Base-by-base conservation (phyloP, 192 early-diverging fungal genomes). In the Coemansia sp. region DNA sequence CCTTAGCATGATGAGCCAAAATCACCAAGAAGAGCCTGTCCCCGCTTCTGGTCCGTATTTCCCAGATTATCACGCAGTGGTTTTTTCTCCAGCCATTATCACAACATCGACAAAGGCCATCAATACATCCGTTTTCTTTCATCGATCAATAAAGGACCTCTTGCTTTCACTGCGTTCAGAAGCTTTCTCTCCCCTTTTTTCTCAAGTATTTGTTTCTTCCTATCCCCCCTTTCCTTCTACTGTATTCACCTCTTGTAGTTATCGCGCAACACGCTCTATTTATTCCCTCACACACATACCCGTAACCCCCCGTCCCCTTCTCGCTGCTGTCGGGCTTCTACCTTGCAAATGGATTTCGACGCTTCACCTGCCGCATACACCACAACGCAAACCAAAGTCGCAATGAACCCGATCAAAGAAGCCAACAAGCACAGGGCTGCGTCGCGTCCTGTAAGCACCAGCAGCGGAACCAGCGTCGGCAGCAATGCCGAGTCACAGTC, bases 381-480 rank as follows among this genome's bases (percentile, higher is more conserved):
- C 6, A 26, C 57, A 36, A 21, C n/a, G 21, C 57, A 59, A 34
- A 18, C 57, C 14, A 59, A 36, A 21, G 14, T 35, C n/a, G 20
- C 33, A 35, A 35, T 20, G 57, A n/a, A 8, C 57, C n/a, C 33
- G 34, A 35, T 59, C 33, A 59, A 59, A 26, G 57, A 59, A 6
- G 34, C 67, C 1, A 53, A 45, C 7, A 63, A 65, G 49, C 69
- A 76, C 36, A 72, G 62, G 35, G 45, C 46, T 11, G 26, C 46
- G n/a, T 82, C 79, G 55, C 79, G 79, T 9, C 79, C 79, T 16
- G 74, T 66, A 11, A 83, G 71, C 68, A 77, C 75, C 20, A 76
- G 75, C 66, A 77, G 80, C 49, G 72, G 80, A 38, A 71, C 68
- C 66, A 83, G 80, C 71, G 64, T 66, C 34, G 56, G 61, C 68